Evolutionary conservation across 140 eudicot genomes (phyloP).

Genomic region (Stevia rebaudiana): DNA sequence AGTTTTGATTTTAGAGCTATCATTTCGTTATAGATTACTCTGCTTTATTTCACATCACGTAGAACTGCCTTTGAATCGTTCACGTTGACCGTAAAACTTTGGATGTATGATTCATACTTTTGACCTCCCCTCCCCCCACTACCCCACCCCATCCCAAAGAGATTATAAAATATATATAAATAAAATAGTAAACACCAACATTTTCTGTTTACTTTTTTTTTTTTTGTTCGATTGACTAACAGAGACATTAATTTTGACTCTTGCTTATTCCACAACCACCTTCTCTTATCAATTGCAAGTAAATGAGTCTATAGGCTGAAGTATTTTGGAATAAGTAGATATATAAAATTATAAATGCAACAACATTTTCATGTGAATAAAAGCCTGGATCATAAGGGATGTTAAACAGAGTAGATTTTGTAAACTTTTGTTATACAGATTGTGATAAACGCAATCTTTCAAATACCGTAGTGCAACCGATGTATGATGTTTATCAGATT

Average conservation of each 20-base stretch:
- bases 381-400: neutral
- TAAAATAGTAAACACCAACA: too few species aligned
- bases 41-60: neutral
- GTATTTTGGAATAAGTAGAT: neutral
- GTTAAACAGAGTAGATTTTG: neutral
- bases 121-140: conserved; percentile 10
- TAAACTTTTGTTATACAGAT: neutral
- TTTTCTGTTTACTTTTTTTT: too few species aligned
- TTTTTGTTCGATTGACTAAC: neutral
- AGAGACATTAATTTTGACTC: neutral
- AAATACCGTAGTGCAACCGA: conserved; percentile 6
- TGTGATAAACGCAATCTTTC: neutral
- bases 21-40: neutral
- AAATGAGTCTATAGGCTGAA: neutral
- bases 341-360: neutral
- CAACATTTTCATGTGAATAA: neutral
- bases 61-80: conserved; percentile 7
- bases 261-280: neutral
- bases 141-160: too few species aligned
- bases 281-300: neutral
- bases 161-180: too few species aligned
- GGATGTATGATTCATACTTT: conserved; percentile 5
- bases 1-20: neutral
- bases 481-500: conserved; percentile 3
- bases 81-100: conserved; percentile 3